Percentiles rank a stretch among this genome's conserved stretches.
Evolutionary conservation across 345 rosid species (phyloP).

Genomic region (Populus euphratica): DNA sequence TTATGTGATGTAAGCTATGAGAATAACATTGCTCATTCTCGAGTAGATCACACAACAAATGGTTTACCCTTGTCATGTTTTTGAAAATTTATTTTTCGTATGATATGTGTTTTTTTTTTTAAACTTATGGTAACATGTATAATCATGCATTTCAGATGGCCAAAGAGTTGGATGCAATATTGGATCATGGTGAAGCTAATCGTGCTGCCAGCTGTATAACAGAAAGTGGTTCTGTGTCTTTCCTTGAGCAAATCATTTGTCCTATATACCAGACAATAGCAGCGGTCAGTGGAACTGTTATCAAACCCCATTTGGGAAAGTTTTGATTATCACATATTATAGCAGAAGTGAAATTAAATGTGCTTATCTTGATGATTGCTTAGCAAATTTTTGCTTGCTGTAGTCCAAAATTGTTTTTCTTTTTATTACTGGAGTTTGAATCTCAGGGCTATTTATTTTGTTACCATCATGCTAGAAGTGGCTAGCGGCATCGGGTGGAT

Average conservation of each 20-base stretch:
- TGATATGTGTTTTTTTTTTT: background rate
- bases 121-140: conserved; percentile 3
- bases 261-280: conserved; percentile 69
- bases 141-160: conserved; percentile 67
- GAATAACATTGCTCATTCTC: too few species aligned
- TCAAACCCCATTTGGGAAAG: background rate
- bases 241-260: conserved; percentile 65
- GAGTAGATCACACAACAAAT: too few species aligned
- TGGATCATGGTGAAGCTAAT: conserved; percentile 86
- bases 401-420: too few species aligned
- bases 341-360: background rate
- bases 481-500: too few species aligned
- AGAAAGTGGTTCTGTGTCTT: conserved; percentile 67
- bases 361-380: background rate
- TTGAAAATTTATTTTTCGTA: background rate
- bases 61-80: too few species aligned
- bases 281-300: conserved; percentile 43
- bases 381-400: too few species aligned
- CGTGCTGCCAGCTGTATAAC: conserved; percentile 57
- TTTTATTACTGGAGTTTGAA: too few species aligned
- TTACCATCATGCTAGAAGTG: too few species aligned
- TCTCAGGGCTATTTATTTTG: too few species aligned
- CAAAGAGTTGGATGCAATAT: conserved; percentile 78
- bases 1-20: too few species aligned
- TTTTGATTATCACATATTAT: background rate